Conservation (phyloP, 129 eudicot genomes). For the Flaveria sonorensis region DNA sequence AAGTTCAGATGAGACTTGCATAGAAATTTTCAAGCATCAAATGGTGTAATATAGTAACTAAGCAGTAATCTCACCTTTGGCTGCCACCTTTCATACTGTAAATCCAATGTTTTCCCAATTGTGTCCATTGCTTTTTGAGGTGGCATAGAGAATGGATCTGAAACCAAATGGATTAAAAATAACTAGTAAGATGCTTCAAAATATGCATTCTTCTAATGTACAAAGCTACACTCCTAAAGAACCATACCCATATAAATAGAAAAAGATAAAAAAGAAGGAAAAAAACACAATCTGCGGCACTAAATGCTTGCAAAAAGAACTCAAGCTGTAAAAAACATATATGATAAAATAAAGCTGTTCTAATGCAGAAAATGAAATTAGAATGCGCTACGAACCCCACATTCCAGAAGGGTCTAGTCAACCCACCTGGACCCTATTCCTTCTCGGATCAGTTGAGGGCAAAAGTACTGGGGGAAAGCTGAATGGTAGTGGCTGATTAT, state of each 20-base stretch:
- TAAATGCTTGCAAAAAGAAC: not conserved
- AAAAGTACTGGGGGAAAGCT: too few relatives aligned
- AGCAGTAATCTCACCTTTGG: conserved; percentile 61
- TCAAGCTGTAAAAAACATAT: not conserved
- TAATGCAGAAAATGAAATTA: not conserved
- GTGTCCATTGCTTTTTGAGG: conserved; percentile 91
- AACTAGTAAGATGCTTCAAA: conserved; percentile 18
- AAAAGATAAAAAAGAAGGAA: not conserved
- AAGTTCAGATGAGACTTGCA: conserved; percentile 1
- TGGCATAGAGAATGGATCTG: conserved; percentile 96
- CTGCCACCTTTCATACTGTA: conserved; percentile 98
- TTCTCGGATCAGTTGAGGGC: too few relatives aligned
- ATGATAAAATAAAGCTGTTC: not conserved
- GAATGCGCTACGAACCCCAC: too few relatives aligned
- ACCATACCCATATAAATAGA: not conserved
- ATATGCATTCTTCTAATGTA: not conserved
- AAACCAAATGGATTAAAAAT: conserved; percentile 20
- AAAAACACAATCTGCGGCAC: not conserved
- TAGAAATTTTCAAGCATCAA: not conserved
- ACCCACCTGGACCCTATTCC: too few relatives aligned
- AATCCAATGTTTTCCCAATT: conserved; percentile 72
- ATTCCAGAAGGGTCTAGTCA: too few relatives aligned
- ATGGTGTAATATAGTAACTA: conserved; percentile 3
- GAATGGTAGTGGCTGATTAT: too few relatives aligned
- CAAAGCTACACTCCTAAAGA: not conserved